These are phyloP conservation scores for Pugionium cornutum DNA, from an alignment of 345 rosid species.

Conservation along the genomic window DNA sequence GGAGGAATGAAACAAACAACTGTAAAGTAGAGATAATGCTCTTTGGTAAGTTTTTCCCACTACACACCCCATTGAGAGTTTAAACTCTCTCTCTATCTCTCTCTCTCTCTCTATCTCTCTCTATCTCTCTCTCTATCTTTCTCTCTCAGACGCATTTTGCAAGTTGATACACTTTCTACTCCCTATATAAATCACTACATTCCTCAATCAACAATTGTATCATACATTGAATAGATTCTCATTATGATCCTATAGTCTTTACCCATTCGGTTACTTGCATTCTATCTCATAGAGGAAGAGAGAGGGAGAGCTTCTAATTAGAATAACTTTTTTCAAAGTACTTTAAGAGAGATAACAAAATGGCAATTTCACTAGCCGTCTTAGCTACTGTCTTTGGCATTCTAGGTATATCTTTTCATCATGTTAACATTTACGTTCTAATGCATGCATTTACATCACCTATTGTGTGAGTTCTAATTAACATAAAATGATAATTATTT, in stretches of 20 bases:
- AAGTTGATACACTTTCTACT: conserved; percentile 30
- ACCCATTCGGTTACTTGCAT: conserved; percentile 16
- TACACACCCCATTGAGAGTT: conserved; percentile 39
- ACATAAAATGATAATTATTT: not conserved
- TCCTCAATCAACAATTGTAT: conserved; percentile 22
- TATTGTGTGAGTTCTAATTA: no score
- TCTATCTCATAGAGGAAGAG: conserved; percentile 25
- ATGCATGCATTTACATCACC: conserved; percentile 15
- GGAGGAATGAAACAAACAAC: conserved; percentile 38
- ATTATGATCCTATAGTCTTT: conserved; percentile 30
- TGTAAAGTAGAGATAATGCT: conserved; percentile 44
- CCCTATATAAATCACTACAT: conserved; percentile 43
- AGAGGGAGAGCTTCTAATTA: conserved; percentile 25
- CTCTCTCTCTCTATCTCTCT: conserved; percentile 2
- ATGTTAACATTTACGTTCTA: not conserved
- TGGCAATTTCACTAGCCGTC: conserved; percentile 47
- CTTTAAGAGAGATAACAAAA: conserved; percentile 10
- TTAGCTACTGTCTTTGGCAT: conserved; percentile 63
- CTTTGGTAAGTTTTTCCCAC: conserved; percentile 36
- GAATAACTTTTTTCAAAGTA: not conserved
- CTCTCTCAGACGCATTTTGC: conserved; percentile 36
- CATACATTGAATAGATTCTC: conserved; percentile 33
- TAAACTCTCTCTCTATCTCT: conserved; percentile 30
- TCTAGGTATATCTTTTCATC: conserved; percentile 49
- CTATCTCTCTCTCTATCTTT: not conserved